Percentiles rank a stretch among this genome's conserved stretches.
These are phyloP conservation scores for Melastoma malabathricum DNA, from an alignment of 345 rosid species.

Conservation along the genomic window DNA sequence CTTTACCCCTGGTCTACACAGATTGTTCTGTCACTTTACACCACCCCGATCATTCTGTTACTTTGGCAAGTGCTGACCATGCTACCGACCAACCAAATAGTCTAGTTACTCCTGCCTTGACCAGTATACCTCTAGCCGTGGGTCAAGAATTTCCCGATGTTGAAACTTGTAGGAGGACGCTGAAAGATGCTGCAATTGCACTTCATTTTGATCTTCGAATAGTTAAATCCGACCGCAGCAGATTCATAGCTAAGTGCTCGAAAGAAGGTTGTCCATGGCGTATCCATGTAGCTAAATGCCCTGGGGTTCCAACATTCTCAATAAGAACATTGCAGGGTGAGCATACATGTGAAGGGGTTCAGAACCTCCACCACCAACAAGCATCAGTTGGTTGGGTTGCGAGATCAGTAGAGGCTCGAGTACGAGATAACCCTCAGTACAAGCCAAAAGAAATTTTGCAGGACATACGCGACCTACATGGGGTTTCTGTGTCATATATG, in stretches of 20 bases:
- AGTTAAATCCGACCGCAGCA: slow-evolving; percentile 94
- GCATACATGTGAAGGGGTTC: slow-evolving; percentile 97
- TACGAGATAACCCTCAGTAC: slow-evolving; percentile 91
- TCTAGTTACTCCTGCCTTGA: no score
- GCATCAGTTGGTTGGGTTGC: slow-evolving; percentile 99
- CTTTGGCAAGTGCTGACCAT: no score
- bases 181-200: slow-evolving; percentile 93
- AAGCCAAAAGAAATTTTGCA: slow-evolving; percentile 94
- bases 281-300: slow-evolving; percentile 93
- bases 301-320: slow-evolving; percentile 77
- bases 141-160: slow-evolving; percentile 97
- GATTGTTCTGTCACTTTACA: no score
- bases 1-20: no score
- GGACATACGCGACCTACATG: slow-evolving; percentile 89
- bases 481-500: slow-evolving; percentile 98
- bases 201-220: slow-evolving; percentile 93
- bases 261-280: slow-evolving; percentile 99
- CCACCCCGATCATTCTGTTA: neutral
- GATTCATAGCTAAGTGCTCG: slow-evolving; percentile 97
- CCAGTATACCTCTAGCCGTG: no score
- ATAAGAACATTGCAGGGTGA: slow-evolving; percentile 79
- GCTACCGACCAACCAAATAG: slow-evolving; percentile 5
- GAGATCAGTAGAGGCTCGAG: slow-evolving; percentile 84
- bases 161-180: slow-evolving; percentile 87
- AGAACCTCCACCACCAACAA: slow-evolving; percentile 87